Evolutionary conservation across 768 basidiomycete genomes (phyloP), one percentile per base, ranked within the genome.

Genomic region (Psilocybe cubensis): DNA sequence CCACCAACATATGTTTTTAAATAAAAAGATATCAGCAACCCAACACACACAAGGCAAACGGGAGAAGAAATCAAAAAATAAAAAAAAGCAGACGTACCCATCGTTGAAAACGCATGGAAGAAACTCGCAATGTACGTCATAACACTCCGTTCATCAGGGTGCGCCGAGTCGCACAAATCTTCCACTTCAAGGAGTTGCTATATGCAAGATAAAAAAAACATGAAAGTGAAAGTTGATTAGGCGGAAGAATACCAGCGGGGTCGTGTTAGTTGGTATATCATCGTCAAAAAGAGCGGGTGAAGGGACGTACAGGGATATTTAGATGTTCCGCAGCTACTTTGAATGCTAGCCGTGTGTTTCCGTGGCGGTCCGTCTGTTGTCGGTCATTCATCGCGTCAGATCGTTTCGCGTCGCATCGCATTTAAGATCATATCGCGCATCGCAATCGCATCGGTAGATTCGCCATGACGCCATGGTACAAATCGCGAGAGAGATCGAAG

Each of bases 41-140:
- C n/a, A n/a, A n/a, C n/a, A n/a, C n/a, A n/a, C n/a, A n/a, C n/a
- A n/a, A n/a, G n/a, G n/a, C n/a, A n/a, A n/a, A n/a, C n/a, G n/a
- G n/a, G n/a, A n/a, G n/a, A n/a, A n/a, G n/a, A n/a, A n/a, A n/a
- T 0, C 27, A 9, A 49, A 49, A 4, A 28, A 31, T 31, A 31
- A 28, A 9, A 49, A 7, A 42, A 29, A 17, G 33, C 5, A 38
- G 18, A 72, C 84, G 49, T 62, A 96, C 96, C 94, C 89, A 97
- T 96, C 0, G 92, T 88, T 0, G 95, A 96, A 71, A 99, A 99
- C 0, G 96, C 96, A 69, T 98, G 97, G 80, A 99, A 99, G 74
- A 83, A 98, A 65, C 92, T 92, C 29, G 97, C 97, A 44, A 99
- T 90, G 63, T 98, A 98, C 4, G 95, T 98, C 94, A 98, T 98